phyloP scores from a whole-genome alignment of 2,329 filamentous ascomycete genomes.

The Rutstroemia sp. region DNA sequence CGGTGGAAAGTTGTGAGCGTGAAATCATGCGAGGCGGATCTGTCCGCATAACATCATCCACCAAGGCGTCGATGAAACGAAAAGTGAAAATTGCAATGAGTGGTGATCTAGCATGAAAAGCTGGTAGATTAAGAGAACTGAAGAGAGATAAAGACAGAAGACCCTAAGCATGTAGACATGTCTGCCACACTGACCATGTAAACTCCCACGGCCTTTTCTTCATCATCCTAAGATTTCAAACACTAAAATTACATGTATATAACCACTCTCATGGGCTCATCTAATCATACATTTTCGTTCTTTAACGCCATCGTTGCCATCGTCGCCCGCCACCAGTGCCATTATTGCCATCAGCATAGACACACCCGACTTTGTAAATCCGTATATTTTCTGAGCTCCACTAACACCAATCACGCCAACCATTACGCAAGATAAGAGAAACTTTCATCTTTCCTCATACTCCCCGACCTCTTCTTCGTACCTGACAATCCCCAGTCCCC shows the following conservation, averaged over 20 bases:
- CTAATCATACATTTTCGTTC: background rate
- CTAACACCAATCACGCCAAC: too few species aligned
- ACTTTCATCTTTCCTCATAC: constrained; percentile 24
- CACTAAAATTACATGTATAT: background rate
- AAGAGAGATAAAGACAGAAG: too few species aligned
- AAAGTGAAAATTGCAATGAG: too few species aligned
- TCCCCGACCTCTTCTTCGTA: constrained; percentile 25
- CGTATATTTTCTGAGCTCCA: background rate
- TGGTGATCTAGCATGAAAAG: too few species aligned
- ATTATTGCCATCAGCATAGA: background rate
- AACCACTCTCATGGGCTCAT: background rate
- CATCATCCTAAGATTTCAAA: background rate
- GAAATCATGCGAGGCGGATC: too few species aligned
- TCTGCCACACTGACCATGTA: background rate
- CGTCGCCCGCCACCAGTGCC: background rate
- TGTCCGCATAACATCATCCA: too few species aligned
- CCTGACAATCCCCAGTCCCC: constrained; percentile 23
- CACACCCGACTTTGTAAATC: background rate
- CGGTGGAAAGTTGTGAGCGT: too few species aligned
- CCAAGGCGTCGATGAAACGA: too few species aligned
- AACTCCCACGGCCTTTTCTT: background rate
- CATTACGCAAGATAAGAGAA: constrained; percentile 5
- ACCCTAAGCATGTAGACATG: background rate
- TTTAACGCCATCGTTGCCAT: background rate
- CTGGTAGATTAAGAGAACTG: too few species aligned